Evolutionary conservation across 768 basidiomycete species (phyloP).

Genomic region (Rhizopogon rudus): DNA sequence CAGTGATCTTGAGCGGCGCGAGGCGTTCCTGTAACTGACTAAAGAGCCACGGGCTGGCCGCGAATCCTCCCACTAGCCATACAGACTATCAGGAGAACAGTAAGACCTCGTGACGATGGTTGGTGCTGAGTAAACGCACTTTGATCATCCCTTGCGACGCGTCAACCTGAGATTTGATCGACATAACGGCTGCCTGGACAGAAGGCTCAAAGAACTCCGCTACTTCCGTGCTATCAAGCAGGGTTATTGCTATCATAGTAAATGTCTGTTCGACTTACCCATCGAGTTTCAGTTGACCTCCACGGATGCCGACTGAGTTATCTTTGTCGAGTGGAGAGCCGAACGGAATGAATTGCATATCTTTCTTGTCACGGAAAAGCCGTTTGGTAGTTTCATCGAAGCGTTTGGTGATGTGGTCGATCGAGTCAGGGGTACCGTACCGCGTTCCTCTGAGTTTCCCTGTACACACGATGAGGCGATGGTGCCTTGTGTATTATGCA

Average conservation of each 20-base stretch:
- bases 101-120: not conserved
- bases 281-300: constrained; percentile 65
- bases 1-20: constrained; percentile 46
- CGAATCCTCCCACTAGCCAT: constrained; percentile 80
- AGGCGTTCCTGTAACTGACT: constrained; percentile 69
- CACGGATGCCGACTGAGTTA: constrained; percentile 58
- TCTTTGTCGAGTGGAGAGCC: constrained; percentile 80
- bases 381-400: constrained; percentile 85
- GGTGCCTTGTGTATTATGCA: not conserved
- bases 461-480: constrained; percentile 22
- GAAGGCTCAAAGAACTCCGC: constrained; percentile 78
- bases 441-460: constrained; percentile 70
- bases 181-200: constrained; percentile 62
- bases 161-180: constrained; percentile 68
- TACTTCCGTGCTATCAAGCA: constrained; percentile 39
- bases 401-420: constrained; percentile 75
- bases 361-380: constrained; percentile 63
- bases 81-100: constrained; percentile 48
- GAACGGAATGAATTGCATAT: constrained; percentile 69
- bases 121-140: constrained; percentile 27
- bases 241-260: constrained; percentile 11
- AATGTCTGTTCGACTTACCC: constrained; percentile 42
- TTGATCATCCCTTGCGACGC: constrained; percentile 64
- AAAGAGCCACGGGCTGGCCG: constrained; percentile 79
- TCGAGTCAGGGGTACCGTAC: constrained; percentile 64